Evolutionary conservation across 805 yeast species (phyloP).

Genomic region (Metschnikowia matae): DNA sequence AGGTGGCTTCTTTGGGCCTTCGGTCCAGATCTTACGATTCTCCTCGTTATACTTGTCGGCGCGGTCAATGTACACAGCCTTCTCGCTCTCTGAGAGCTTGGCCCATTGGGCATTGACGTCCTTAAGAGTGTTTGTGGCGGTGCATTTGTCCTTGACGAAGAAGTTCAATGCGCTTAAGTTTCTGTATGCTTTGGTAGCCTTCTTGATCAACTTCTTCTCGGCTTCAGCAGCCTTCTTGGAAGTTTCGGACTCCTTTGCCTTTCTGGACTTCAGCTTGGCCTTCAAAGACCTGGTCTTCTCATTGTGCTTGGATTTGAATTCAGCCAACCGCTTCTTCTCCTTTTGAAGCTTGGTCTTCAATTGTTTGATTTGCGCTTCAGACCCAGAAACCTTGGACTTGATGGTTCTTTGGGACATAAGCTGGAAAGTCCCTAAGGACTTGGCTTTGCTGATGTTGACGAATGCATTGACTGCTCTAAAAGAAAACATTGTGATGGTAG

Average conservation of each 20-base stretch:
- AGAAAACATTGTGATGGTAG: neutral
- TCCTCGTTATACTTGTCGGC: conserved; percentile 30
- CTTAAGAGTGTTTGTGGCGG: conserved; percentile 13
- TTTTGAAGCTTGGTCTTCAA: conserved; percentile 18
- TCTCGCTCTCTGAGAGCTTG: conserved; percentile 26
- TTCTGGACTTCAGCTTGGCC: conserved; percentile 1
- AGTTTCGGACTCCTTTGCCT: conserved; percentile 10
- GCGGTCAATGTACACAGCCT: conserved; percentile 20
- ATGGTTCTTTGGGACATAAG: conserved; percentile 3
- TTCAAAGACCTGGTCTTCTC: conserved; percentile 13
- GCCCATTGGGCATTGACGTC: conserved; percentile 24
- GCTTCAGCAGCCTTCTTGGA: conserved; percentile 11
- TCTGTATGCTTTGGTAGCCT: conserved; percentile 25
- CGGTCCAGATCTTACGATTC: conserved; percentile 21
- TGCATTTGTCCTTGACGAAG: conserved; percentile 22
- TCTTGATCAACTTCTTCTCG: conserved; percentile 9
- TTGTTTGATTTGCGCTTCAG: neutral
- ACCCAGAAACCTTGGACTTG: neutral
- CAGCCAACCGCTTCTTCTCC: conserved; percentile 14
- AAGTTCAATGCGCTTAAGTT: conserved; percentile 22
- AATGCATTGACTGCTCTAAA: neutral
- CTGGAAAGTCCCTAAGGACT: neutral
- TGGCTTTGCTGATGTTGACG: neutral
- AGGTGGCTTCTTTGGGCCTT: conserved; percentile 34
- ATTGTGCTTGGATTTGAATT: conserved; percentile 10